A percentile compares a stretch with the other conserved stretches of the same genome.
Conservation (phyloP, 2,329 filamentous ascomycete genomes). For the Periconia macrospinosa region DNA sequence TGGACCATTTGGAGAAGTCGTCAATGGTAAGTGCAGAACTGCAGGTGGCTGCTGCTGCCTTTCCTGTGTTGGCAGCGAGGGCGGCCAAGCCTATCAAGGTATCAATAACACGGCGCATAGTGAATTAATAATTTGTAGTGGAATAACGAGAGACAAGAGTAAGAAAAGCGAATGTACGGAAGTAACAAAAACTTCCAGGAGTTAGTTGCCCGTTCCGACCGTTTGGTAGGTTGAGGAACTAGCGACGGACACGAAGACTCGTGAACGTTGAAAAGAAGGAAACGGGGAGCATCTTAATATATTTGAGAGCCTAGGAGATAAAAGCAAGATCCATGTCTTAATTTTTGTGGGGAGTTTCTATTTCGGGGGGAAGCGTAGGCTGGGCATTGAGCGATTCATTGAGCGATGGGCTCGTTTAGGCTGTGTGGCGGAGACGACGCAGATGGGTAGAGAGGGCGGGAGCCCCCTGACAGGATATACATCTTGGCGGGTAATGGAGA, state of each 20-base stretch:
- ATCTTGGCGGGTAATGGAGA: slow-evolving; percentile 4
- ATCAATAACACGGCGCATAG: slow-evolving; percentile 30
- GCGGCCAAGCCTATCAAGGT: slow-evolving; percentile 36
- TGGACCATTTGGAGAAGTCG: slow-evolving; percentile 42
- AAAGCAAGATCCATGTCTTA: slow-evolving; percentile 1
- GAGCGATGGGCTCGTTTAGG: slow-evolving; percentile 3
- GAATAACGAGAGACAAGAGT: slow-evolving; percentile 28
- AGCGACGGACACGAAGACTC: slow-evolving; percentile 6
- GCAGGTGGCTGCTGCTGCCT: slow-evolving; percentile 35
- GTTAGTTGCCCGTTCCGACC: slow-evolving; percentile 1
- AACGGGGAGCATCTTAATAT: slow-evolving; percentile 4
- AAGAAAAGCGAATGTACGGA: slow-evolving; percentile 43
- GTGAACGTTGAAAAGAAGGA: slow-evolving; percentile 2
- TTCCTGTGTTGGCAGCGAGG: slow-evolving; percentile 19
- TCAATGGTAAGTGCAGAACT: slow-evolving; percentile 40
- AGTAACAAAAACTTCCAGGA: slow-evolving; percentile 34
- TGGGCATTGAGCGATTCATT: slow-evolving; percentile 7
- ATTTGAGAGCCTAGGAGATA: neutral
- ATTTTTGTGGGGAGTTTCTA: slow-evolving; percentile 1
- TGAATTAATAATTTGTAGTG: slow-evolving; percentile 2
- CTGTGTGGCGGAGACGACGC: slow-evolving; percentile 5
- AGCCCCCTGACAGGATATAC: neutral
- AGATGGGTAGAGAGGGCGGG: neutral
- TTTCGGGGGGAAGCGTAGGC: slow-evolving; percentile 5
- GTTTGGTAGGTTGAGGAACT: slow-evolving; percentile 1